phyloP scores from a whole-genome alignment of 1,284 basidiomycete species.

The Chondrostereum purpureum region DNA sequence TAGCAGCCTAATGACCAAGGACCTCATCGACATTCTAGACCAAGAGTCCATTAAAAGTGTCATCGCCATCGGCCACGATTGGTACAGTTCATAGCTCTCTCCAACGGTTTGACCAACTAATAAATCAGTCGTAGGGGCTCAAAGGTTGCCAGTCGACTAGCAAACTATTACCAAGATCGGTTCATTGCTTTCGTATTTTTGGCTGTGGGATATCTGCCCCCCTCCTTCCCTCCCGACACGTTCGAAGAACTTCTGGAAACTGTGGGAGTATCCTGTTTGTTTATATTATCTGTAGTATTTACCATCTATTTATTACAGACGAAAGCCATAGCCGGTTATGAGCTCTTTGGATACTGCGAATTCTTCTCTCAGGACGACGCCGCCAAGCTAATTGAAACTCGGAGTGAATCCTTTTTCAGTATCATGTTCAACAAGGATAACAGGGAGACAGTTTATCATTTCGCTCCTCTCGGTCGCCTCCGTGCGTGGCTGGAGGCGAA shows the following conservation, averaged over 20 bases:
- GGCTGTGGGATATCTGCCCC: slow-evolving; percentile 31
- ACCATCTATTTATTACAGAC: no score
- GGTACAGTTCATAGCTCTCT: slow-evolving; percentile 19
- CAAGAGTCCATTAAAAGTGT: slow-evolving; percentile 27
- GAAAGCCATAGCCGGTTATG: slow-evolving; percentile 16
- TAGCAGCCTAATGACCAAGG: slow-evolving; percentile 28
- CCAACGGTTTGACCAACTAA: no score
- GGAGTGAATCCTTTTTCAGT: slow-evolving; percentile 12
- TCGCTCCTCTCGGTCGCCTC: slow-evolving; percentile 25
- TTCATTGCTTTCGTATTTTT: slow-evolving; percentile 38
- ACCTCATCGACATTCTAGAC: slow-evolving; percentile 37
- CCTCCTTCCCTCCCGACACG: no score
- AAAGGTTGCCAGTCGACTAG: slow-evolving; percentile 27
- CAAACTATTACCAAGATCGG: slow-evolving; percentile 30
- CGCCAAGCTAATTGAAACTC: slow-evolving; percentile 19
- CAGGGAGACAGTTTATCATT: slow-evolving; percentile 21
- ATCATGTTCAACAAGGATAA: slow-evolving; percentile 23
- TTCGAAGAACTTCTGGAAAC: no score
- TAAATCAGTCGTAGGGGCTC: slow-evolving; percentile 25
- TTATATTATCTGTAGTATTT: no score
- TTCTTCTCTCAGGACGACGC: slow-evolving; percentile 25
- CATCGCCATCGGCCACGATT: slow-evolving; percentile 38
- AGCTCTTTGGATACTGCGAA: slow-evolving; percentile 26
- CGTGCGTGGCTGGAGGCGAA: slow-evolving; percentile 22
- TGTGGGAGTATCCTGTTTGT: no score